Percentiles rank a stretch among this genome's conserved stretches.
Conservation (phyloP, 768 basidiomycete genomes). For the Termitomyces sp. region DNA sequence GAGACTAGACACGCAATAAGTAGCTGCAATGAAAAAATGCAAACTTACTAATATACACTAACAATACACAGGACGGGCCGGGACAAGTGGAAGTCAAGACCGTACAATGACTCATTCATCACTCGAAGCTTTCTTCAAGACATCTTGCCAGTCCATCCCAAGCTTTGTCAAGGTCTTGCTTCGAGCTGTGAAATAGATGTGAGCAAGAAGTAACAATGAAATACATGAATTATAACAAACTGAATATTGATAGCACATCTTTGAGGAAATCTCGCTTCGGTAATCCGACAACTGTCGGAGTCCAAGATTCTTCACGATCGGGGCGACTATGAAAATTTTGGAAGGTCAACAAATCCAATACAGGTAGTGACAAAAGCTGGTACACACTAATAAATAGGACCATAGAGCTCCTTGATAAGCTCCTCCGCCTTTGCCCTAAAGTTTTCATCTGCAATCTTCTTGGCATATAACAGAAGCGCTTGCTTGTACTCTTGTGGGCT, state of each 20-base stretch:
- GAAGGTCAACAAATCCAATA: neutral
- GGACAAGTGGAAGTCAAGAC: neutral
- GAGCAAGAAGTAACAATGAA: neutral
- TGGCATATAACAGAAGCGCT: constrained; percentile 70
- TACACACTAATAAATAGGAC: constrained; percentile 83
- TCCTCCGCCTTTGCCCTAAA: constrained; percentile 88
- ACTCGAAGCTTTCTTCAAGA: constrained; percentile 55
- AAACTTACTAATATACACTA: neutral
- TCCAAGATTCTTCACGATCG: constrained; percentile 60
- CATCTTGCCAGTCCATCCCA: constrained; percentile 80
- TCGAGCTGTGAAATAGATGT: constrained; percentile 38
- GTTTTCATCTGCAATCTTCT: constrained; percentile 84
- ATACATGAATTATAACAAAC: constrained; percentile 36
- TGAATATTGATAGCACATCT: constrained; percentile 75
- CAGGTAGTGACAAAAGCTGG: neutral
- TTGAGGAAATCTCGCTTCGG: constrained; percentile 77
- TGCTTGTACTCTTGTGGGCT: constrained; percentile 84
- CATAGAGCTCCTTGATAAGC: constrained; percentile 82
- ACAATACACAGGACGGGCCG: neutral
- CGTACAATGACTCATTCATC: constrained; percentile 34
- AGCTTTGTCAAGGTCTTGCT: constrained; percentile 74
- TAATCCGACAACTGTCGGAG: constrained; percentile 62
- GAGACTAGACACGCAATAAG: neutral
- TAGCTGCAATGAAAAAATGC: neutral
- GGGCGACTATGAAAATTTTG: constrained; percentile 61